phyloP scores from a whole-genome alignment of 768 basidiomycete species.

The Leccinum boreale region DNA sequence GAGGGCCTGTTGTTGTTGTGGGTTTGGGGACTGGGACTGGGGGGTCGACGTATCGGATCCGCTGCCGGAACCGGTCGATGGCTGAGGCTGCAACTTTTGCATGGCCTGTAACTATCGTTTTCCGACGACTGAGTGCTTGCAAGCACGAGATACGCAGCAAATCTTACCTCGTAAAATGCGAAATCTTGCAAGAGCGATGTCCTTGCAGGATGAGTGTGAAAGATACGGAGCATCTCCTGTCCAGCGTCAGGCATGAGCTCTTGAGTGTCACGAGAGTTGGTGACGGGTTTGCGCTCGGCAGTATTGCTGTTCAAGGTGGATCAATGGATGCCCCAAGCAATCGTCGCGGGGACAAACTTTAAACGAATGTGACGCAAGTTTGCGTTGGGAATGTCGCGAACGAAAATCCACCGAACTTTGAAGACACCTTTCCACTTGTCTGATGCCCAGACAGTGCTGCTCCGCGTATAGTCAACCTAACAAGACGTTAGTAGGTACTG shows the following conservation, averaged over 20 bases:
- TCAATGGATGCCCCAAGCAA: slow-evolving; percentile 13
- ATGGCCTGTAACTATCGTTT: slow-evolving; percentile 70
- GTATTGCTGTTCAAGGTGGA: slow-evolving; percentile 67
- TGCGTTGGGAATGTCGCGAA: slow-evolving; percentile 91
- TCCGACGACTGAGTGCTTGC: slow-evolving; percentile 5
- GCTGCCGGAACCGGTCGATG: slow-evolving; percentile 25
- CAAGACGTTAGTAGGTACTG: slow-evolving; percentile 1
- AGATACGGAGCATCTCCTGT: slow-evolving; percentile 94
- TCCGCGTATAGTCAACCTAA: slow-evolving; percentile 87
- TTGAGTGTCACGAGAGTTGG: slow-evolving; percentile 96
- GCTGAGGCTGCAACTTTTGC: slow-evolving; percentile 57
- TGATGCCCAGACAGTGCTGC: slow-evolving; percentile 97
- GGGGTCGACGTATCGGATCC: slow-evolving; percentile 29
- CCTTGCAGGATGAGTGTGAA: slow-evolving; percentile 88
- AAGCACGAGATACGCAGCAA: neutral
- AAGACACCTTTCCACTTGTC: slow-evolving; percentile 99
- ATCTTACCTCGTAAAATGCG: slow-evolving; percentile 82
- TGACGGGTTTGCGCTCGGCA: slow-evolving; percentile 96
- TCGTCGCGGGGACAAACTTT: slow-evolving; percentile 44
- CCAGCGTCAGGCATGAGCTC: slow-evolving; percentile 95
- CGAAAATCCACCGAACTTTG: slow-evolving; percentile 97
- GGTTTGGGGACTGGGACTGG: slow-evolving; percentile 40
- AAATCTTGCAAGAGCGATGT: slow-evolving; percentile 94
- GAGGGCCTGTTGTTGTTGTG: slow-evolving; percentile 45
- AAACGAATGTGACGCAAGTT: slow-evolving; percentile 86